Evolutionary conservation across 768 basidiomycete species (phyloP), one percentile per base, ranked within the genome.

Genomic region (Boletus rufocinnamomeus): DNA sequence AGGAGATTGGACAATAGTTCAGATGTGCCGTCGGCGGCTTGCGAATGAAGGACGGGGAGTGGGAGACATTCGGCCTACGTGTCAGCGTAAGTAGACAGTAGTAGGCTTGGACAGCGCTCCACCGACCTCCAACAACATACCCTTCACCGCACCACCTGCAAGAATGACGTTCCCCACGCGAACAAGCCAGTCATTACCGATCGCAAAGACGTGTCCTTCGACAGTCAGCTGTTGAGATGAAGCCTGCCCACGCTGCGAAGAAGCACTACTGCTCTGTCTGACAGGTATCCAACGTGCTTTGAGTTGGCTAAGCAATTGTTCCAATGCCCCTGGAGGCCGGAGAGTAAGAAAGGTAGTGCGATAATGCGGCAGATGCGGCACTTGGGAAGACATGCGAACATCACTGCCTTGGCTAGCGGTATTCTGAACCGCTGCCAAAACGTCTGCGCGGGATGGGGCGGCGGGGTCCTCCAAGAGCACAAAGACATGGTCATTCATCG

Each of bases 61-160:
- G 91, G 91, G 17, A 92, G 82, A 69, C 93, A 93, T 70, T 93
- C 91, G 8, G 89, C 91, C 91, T 91, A 57, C n/a, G 41, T 9
- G 14, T 43, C 19, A 6, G 34, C 13, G 32, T 52, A 34, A 65
- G 54, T 40, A 55, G 61, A 45, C 4, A 23, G 34, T 8, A 5
- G 19, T 54, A 35, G 52, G 55, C 51, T 37, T 17, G 32, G 40
- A 56, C 48, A 21, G 21, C 6, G 35, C 43, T 32, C 21, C 30
- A 60, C 74, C 58, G 58, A 89, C 91, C 84, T 93, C 91, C 28
- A 93, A 76, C 41, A 93, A 77, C 87, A 93, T 90, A n/a, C 91
- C 91, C 66, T 86, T 90, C 4, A 88, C 78, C 7, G 83, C 83
- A 34, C 90, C 89, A 23, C 89, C 89, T 23, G 87, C 82, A 21